Conservation (phyloP, 2,329 filamentous ascomycete genomes). For the Botryotinia calthae region DNA sequence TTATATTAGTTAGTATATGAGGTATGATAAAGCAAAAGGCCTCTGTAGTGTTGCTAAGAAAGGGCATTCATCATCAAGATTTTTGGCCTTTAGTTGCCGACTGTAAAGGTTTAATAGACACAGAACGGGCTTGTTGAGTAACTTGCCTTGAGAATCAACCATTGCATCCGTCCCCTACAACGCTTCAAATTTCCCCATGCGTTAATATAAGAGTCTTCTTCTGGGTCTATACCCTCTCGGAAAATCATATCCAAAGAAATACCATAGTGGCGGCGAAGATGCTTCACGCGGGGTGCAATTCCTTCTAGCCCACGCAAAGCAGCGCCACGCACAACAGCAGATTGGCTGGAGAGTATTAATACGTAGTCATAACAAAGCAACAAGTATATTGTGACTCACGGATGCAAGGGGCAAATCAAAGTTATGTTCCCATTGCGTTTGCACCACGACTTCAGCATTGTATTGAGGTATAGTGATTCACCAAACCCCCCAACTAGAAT, state of each 20-base stretch:
- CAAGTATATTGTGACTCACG: constrained; percentile 23
- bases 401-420: constrained; percentile 27
- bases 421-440: constrained; percentile 25
- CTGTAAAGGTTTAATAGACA: no score
- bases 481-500: constrained; percentile 28
- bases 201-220: constrained; percentile 3
- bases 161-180: constrained; percentile 12
- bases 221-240: constrained; percentile 22
- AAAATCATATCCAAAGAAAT: background rate
- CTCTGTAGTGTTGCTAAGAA: no score
- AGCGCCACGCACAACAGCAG: constrained; percentile 29
- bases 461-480: constrained; percentile 28
- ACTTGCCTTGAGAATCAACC: constrained; percentile 26
- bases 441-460: constrained; percentile 27
- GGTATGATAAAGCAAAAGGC: no score
- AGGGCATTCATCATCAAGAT: no score
- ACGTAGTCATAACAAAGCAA: background rate
- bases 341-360: background rate
- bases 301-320: constrained; percentile 26
- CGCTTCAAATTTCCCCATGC: background rate
- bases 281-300: constrained; percentile 21
- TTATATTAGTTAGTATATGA: background rate
- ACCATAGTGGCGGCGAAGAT: constrained; percentile 25
- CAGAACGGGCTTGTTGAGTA: background rate
- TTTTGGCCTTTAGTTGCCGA: no score